Evolutionary conservation across 169 alveolate species (phyloP).

Genomic region (Nephromyces sp.): DNA sequence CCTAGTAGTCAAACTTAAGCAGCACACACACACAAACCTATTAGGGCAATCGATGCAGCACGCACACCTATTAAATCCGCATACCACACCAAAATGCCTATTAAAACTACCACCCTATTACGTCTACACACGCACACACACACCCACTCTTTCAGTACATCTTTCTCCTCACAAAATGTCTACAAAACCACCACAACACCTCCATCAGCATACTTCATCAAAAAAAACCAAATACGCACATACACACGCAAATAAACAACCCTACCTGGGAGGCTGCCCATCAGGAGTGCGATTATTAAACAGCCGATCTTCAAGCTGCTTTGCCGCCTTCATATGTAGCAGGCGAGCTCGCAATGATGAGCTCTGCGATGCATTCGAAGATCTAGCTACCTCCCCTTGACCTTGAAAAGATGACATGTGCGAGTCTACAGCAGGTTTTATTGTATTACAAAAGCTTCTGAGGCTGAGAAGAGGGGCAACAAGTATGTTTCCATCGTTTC

Average conservation of each 20-base stretch:
- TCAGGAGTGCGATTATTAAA: constrained; percentile 10
- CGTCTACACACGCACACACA: too few species aligned
- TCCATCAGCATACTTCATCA: background rate
- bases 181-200: background rate
- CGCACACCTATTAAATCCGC: too few species aligned
- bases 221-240: background rate
- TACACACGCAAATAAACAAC: background rate
- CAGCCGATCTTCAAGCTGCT: background rate
- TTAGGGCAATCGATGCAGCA: too few species aligned
- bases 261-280: background rate
- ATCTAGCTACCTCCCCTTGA: constrained; percentile 8
- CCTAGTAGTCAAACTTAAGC: too few species aligned
- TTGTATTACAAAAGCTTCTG: constrained; percentile 31
- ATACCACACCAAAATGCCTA: too few species aligned
- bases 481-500: constrained; percentile 94
- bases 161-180: background rate
- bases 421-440: constrained; percentile 11
- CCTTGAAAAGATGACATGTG: constrained; percentile 17
- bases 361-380: constrained; percentile 4
- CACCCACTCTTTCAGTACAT: too few species aligned
- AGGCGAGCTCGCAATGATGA: background rate
- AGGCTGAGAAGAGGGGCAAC: constrained; percentile 57
- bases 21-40: too few species aligned
- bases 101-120: too few species aligned
- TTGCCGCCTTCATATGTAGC: background rate